A percentile compares a stretch with the other conserved stretches of the same genome.
Evolutionary conservation across 164 flowering plant genomes (phyloP).

Genomic region (Aristolochia fimbriata): DNA sequence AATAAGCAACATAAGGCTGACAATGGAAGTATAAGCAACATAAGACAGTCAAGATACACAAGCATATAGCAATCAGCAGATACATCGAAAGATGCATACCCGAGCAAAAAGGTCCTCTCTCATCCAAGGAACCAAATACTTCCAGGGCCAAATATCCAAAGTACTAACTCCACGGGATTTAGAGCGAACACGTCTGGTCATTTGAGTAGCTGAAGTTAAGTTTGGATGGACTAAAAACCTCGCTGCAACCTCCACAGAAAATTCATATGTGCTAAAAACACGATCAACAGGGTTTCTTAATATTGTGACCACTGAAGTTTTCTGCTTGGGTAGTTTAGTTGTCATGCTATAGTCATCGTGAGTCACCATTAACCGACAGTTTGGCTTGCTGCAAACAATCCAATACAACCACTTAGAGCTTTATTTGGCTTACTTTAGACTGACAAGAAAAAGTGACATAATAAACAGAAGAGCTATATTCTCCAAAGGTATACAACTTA

Average conservation of each 20-base stretch:
- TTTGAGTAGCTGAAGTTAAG: constrained; percentile 60
- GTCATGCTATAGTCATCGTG: constrained; percentile 97
- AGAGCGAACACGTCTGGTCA: constrained; percentile 39
- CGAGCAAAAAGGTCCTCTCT: constrained; percentile 86
- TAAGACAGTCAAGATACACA: no score
- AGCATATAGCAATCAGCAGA: no score
- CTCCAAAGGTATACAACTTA: no score
- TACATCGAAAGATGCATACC: constrained; percentile 28
- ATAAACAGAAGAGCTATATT: no score
- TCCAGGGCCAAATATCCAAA: constrained; percentile 99
- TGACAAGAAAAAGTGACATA: no score
- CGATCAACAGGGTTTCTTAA: constrained; percentile 87
- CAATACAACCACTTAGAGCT: constrained; percentile 5
- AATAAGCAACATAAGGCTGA: no score
- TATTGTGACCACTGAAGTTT: constrained; percentile 83
- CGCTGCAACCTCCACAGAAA: constrained; percentile 92
- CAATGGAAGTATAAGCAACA: no score
- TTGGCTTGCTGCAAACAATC: constrained; percentile 50
- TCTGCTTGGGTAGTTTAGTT: constrained; percentile 72
- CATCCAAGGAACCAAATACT: constrained; percentile 99
- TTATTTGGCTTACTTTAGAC: no score
- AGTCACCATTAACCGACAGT: constrained; percentile 75
- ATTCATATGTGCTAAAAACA: constrained; percentile 92
- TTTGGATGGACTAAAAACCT: constrained; percentile 88
- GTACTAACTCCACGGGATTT: constrained; percentile 60